Conservation (phyloP, 352 stramenopile species). For the Pythium biforme region DNA sequence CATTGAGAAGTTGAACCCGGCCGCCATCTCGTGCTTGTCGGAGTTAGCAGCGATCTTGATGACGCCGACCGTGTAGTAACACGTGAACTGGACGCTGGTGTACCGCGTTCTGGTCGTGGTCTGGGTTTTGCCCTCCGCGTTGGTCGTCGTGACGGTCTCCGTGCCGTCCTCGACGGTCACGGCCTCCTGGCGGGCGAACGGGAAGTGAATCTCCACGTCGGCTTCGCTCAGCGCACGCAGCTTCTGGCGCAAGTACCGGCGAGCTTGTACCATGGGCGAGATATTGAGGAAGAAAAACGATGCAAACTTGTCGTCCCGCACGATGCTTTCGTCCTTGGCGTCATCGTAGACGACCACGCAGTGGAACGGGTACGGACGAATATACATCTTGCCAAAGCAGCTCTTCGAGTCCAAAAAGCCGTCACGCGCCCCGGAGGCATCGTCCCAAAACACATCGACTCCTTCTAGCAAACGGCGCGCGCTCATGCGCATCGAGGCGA, state of each 20-base stretch:
- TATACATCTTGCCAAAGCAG: slow-evolving; percentile 52
- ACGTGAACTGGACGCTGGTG: slow-evolving; percentile 36
- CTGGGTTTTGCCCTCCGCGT: slow-evolving; percentile 25
- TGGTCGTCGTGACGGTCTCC: slow-evolving; percentile 23
- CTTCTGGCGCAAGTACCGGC: slow-evolving; percentile 34
- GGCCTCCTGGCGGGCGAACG: slow-evolving; percentile 35
- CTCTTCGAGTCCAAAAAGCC: slow-evolving; percentile 37
- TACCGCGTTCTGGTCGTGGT: slow-evolving; percentile 25
- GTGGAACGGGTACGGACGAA: slow-evolving; percentile 48
- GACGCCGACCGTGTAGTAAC: slow-evolving; percentile 28
- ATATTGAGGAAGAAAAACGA: slow-evolving; percentile 40
- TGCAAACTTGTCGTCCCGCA: slow-evolving; percentile 34
- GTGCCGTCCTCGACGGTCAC: slow-evolving; percentile 38
- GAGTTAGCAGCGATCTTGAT: slow-evolving; percentile 25
- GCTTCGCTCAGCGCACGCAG: slow-evolving; percentile 30
- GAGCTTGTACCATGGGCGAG: slow-evolving; percentile 24
- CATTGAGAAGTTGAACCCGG: slow-evolving; percentile 47
- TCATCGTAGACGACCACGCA: slow-evolving; percentile 55
- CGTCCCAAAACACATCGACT: slow-evolving; percentile 45
- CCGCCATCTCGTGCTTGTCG: slow-evolving; percentile 27
- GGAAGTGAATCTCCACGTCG: slow-evolving; percentile 27
- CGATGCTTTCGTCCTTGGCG: slow-evolving; percentile 40
- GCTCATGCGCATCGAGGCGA: slow-evolving; percentile 30
- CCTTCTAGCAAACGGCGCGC: slow-evolving; percentile 37
- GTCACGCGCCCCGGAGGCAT: slow-evolving; percentile 32